Conservation (phyloP, 805 yeast genomes). For the Limtongia smithiae region DNA sequence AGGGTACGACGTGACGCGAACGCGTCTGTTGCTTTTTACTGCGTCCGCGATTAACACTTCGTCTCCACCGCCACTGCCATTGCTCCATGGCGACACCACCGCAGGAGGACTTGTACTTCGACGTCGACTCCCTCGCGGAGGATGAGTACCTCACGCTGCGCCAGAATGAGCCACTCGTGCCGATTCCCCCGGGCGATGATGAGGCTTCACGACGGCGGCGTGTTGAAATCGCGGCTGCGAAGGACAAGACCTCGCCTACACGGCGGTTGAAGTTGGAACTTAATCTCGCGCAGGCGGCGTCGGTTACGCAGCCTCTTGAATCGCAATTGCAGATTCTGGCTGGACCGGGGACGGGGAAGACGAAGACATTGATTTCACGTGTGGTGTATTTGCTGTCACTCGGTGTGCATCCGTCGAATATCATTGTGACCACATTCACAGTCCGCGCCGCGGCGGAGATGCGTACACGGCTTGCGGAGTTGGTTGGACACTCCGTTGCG, state of each 20-base stretch:
- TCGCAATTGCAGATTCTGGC: conserved; percentile 54
- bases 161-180: not conserved
- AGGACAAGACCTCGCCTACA: conserved; percentile 2
- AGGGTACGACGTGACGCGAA: too few species aligned
- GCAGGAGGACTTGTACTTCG: too few species aligned
- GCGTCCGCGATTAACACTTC: too few species aligned
- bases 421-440: conserved; percentile 89
- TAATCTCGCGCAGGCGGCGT: conserved; percentile 45
- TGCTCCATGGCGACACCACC: too few species aligned
- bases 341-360: conserved; percentile 68
- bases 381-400: conserved; percentile 54
- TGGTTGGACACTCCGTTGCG: conserved; percentile 33
- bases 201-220: too few species aligned
- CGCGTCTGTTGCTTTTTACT: too few species aligned
- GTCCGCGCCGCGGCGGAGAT: conserved; percentile 89
- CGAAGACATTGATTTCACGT: conserved; percentile 74
- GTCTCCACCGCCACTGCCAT: too few species aligned
- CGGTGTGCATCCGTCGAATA: conserved; percentile 53
- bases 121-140: not conserved
- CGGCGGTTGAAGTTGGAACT: conserved; percentile 24
- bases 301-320: conserved; percentile 44
- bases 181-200: not conserved
- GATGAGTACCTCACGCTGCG: not conserved
- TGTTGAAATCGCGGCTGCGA: not conserved
- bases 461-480: conserved; percentile 52